phyloP scores from a whole-genome alignment of 1,284 basidiomycete genomes.

The Nidula niveotomentosa region DNA sequence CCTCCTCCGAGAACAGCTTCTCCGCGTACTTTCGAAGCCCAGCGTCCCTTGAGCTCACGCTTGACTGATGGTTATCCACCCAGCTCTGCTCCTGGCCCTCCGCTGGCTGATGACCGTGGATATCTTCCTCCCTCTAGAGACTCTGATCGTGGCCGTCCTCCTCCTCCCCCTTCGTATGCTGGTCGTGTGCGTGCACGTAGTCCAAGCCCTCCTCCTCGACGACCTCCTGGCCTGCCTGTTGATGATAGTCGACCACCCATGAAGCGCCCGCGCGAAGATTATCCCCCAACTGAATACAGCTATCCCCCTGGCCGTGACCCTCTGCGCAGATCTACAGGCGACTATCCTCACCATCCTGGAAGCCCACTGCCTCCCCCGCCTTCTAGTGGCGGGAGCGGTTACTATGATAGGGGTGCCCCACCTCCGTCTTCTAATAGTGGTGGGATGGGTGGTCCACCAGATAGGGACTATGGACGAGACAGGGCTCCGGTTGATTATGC shows the following conservation, averaged over 20 bases:
- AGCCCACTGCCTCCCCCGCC: slow-evolving; percentile 4
- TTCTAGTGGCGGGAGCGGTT: slow-evolving; percentile 1
- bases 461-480: neutral
- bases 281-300: slow-evolving; percentile 15
- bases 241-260: slow-evolving; percentile 20
- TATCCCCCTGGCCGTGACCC: slow-evolving; percentile 12
- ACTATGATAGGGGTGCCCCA: slow-evolving; percentile 7
- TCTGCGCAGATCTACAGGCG: slow-evolving; percentile 5
- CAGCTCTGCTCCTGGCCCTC: neutral
- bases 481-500: neutral
- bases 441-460: neutral
- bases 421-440: slow-evolving; percentile 2
- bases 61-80: slow-evolving; percentile 1
- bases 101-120: neutral
- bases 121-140: neutral
- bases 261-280: slow-evolving; percentile 24
- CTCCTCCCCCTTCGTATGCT: slow-evolving; percentile 1
- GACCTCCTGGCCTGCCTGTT: slow-evolving; percentile 8
- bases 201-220: slow-evolving; percentile 19
- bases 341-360: slow-evolving; percentile 9
- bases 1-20: slow-evolving; percentile 17
- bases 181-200: slow-evolving; percentile 23
- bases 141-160: neutral
- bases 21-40: neutral
- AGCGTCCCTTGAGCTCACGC: neutral